These are phyloP conservation scores for Gloeophyllum trabeum DNA, from an alignment of 768 basidiomycete species.

Conservation along the genomic window DNA sequence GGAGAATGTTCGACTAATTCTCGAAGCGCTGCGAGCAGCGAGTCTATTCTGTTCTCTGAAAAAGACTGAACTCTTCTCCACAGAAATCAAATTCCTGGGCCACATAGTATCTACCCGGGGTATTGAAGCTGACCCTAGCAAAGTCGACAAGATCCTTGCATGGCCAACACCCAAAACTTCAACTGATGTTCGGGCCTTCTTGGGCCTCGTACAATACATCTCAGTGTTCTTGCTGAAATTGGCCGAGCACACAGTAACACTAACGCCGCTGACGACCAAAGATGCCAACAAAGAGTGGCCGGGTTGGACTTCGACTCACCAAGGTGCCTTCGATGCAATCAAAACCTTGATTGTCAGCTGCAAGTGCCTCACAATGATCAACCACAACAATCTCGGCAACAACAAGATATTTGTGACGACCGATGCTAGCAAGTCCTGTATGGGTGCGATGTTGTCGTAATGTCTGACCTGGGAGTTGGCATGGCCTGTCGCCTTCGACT, in stretches of 20 bases:
- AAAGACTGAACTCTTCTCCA: constrained; percentile 25
- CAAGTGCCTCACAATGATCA: constrained; percentile 19
- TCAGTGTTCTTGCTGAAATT: constrained; percentile 20
- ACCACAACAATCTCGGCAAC: constrained; percentile 16
- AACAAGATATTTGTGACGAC: constrained; percentile 24
- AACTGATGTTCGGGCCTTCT: constrained; percentile 19
- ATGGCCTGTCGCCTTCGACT: constrained; percentile 22
- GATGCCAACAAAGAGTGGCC: constrained; percentile 11
- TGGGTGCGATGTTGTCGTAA: constrained; percentile 20
- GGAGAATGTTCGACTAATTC: constrained; percentile 7
- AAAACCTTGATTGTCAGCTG: constrained; percentile 16
- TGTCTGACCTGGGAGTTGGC: constrained; percentile 20
- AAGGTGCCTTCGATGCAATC: constrained; percentile 24
- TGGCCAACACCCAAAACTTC: constrained; percentile 18
- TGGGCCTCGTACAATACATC: constrained; percentile 23
- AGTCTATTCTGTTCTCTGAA: constrained; percentile 17
- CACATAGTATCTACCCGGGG: constrained; percentile 21
- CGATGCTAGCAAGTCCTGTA: constrained; percentile 18
- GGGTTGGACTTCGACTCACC: constrained; percentile 15
- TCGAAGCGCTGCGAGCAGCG: constrained; percentile 16
- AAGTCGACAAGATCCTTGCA: constrained; percentile 20
- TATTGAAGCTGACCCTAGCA: constrained; percentile 26
- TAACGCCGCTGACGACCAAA: constrained; percentile 12
- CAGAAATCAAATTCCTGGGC: constrained; percentile 29
- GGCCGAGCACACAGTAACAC: constrained; percentile 10